These are phyloP conservation scores for Podospora comata DNA, from an alignment of 495 filamentous ascomycete genomes.

Conservation along the genomic window DNA sequence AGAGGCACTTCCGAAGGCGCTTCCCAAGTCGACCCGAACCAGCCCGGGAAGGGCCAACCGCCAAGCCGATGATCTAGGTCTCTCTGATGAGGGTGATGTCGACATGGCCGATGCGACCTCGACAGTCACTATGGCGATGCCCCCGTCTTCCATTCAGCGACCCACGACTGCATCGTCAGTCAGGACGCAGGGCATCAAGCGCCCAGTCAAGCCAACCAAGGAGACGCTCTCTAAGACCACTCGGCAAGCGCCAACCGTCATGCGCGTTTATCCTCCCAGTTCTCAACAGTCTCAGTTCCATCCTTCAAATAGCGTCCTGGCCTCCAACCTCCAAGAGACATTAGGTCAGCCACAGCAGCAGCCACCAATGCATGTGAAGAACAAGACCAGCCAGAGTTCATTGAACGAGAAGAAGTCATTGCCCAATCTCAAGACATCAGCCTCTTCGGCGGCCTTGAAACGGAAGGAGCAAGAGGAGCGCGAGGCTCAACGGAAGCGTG, in stretches of 20 bases:
- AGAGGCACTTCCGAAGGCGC: constrained; percentile 29
- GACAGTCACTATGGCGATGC: constrained; percentile 44
- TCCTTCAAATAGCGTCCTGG: constrained; percentile 54
- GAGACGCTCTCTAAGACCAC: constrained; percentile 61
- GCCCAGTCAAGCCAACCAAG: constrained; percentile 68
- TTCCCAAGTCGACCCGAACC: constrained; percentile 42
- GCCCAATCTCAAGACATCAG: constrained; percentile 66
- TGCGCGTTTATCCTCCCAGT: constrained; percentile 70
- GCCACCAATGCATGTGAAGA: not conserved
- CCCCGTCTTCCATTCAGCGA: constrained; percentile 56
- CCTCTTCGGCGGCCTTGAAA: constrained; percentile 60
- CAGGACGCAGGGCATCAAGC: constrained; percentile 49
- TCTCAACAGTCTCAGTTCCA: constrained; percentile 60
- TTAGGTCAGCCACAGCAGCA: constrained; percentile 42
- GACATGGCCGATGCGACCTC: constrained; percentile 52
- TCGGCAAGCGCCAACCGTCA: constrained; percentile 73
- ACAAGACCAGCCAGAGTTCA: constrained; percentile 26
- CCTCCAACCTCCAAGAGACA: constrained; percentile 60
- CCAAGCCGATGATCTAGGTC: constrained; percentile 42
- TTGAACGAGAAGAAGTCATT: constrained; percentile 57
- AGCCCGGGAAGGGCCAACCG: constrained; percentile 53
- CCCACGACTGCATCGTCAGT: constrained; percentile 45
- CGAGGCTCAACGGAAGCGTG: constrained; percentile 71
- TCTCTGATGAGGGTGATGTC: constrained; percentile 42
- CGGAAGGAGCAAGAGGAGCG: constrained; percentile 58